phyloP scores from a whole-genome alignment of 179 eudicot genomes.

The Camellia oleifera region DNA sequence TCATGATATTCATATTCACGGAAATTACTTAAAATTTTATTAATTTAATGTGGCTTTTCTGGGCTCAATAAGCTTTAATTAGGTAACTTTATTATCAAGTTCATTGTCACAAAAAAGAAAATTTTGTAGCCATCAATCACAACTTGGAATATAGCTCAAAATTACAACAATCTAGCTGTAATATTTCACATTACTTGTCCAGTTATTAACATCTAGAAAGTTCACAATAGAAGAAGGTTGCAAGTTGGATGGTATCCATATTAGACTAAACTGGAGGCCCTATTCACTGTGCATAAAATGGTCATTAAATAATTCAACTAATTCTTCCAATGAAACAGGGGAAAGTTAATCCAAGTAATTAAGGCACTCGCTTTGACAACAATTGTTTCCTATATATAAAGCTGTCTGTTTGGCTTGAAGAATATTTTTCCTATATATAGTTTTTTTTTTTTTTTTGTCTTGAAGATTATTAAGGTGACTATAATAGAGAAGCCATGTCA shows the following conservation, averaged over 20 bases:
- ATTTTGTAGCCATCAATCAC: neutral
- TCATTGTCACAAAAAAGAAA: neutral
- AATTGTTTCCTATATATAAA: neutral
- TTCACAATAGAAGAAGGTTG: too few species aligned
- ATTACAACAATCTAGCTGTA: neutral
- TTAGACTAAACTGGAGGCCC: neutral
- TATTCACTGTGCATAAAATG: neutral
- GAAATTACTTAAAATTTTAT: neutral
- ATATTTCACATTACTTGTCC: neutral
- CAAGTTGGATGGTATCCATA: too few species aligned
- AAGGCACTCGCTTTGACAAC: neutral
- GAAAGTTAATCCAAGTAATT: neutral
- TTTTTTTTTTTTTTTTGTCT: too few species aligned
- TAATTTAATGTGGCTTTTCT: neutral
- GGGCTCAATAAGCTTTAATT: neutral
- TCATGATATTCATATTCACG: neutral
- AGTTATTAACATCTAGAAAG: too few species aligned
- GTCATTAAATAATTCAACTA: neutral
- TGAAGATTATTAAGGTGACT: neutral
- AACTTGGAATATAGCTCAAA: too few species aligned
- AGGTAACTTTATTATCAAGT: neutral
- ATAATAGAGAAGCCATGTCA: neutral
- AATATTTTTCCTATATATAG: too few species aligned
- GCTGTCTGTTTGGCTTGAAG: neutral
- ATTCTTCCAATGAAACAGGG: neutral